phyloP scores from a whole-genome alignment of 768 basidiomycete species.

The Exidia glandulosa region DNA sequence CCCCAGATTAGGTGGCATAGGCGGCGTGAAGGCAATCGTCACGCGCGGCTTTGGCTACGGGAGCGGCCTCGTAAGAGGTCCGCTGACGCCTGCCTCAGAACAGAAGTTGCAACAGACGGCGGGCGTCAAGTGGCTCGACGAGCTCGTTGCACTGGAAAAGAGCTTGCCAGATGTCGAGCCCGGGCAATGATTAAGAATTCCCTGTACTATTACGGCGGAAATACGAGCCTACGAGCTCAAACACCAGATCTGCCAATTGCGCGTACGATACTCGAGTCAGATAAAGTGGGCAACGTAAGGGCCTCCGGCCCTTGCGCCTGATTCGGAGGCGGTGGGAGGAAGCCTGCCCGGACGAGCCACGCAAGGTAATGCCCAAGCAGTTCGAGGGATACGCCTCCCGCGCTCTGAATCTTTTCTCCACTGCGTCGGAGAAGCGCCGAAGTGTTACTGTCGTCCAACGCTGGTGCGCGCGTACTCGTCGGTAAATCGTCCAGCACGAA shows the following conservation, averaged over 20 bases:
- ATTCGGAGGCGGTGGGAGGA: conserved; percentile 48
- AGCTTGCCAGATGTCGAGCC: conserved; percentile 3
- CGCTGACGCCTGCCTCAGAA: conserved; percentile 31
- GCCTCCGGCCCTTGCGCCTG: background rate
- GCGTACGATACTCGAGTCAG: background rate
- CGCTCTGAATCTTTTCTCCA: conserved; percentile 39
- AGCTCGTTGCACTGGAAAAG: conserved; percentile 38
- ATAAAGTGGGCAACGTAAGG: conserved; percentile 1
- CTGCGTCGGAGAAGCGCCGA: conserved; percentile 42
- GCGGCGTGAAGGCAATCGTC: conserved; percentile 56
- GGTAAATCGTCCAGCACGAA: conserved; percentile 97
- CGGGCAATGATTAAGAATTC: background rate
- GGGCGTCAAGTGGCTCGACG: conserved; percentile 27
- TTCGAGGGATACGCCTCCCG: conserved; percentile 37
- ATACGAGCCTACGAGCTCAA: background rate
- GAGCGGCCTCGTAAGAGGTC: conserved; percentile 33
- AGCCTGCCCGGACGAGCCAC: conserved; percentile 81
- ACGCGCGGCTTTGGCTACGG: conserved; percentile 57
- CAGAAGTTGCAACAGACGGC: conserved; percentile 29
- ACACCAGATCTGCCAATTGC: conserved; percentile 2
- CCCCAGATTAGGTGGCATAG: conserved; percentile 60
- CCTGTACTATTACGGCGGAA: background rate
- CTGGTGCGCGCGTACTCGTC: conserved; percentile 89
- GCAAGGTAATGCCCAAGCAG: conserved; percentile 83
- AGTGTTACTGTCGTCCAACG: conserved; percentile 81